Evolutionary conservation across 2,329 filamentous ascomycete genomes (phyloP), one percentile per base, ranked within the genome.

Genomic region (Atkinsonella hypoxylon): DNA sequence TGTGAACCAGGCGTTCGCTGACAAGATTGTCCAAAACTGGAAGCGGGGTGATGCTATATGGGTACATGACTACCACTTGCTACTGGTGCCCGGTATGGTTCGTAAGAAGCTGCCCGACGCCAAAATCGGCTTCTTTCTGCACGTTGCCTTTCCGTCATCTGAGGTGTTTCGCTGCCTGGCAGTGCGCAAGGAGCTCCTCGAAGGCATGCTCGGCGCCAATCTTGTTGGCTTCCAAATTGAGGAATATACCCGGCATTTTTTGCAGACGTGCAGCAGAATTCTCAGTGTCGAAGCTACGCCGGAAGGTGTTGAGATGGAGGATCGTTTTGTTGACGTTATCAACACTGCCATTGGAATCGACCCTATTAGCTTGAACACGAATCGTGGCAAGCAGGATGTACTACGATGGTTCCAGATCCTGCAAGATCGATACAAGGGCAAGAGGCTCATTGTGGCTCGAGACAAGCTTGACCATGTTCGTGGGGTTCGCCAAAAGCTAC

Each of bases 401-500:
- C 71, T 78, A 53, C 78, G 81, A 56, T 95, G 89, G 88, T 77
- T 95, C 46, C 73, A 81, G 46, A 85, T 83, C 22, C 85, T 97
- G 68, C 78, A 83, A 55, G 85, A 95, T 54, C 81, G 87, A 44
- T 97, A 96, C 69, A 79, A 83, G 57, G 89, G 83, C 58, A 96
- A 96, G 74, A 85, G 82, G 60, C 78, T 97, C 51, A 94, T 97
- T 58, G 90, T 96, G 12, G 89, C 89, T 10, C 83, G 91, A 48
- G 91, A 97, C 68, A 95, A 96, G 75, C 81, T 97, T 43, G 91
- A 97, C 65, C 83, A 87, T 57, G 87, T 97, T 51, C 85, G 90
- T 49, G 91, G 93, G 53, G 89, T 97, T 39, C 81, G 90, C 39
- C 91, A 95, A 69, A 97, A 97, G 74, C 77, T 97, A 6, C 74